Base-by-base conservation (phyloP, 2,329 filamentous ascomycete species). In the Talaromyces pinophilus region DNA sequence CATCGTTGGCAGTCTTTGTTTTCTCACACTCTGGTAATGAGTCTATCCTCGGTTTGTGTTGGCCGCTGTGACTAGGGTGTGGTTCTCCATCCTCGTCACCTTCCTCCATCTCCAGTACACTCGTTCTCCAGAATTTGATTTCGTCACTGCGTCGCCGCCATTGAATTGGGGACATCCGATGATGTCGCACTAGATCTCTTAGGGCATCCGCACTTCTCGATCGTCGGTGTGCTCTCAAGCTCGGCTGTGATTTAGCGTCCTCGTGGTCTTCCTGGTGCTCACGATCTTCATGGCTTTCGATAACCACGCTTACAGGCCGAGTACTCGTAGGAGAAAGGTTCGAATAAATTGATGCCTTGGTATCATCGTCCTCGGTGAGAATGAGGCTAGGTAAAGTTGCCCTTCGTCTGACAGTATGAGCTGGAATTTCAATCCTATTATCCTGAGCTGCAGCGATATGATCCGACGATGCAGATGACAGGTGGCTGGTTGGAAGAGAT, bases 351-450 rank as follows among this genome's bases (percentile, higher is more conserved):
- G 72, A 52, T 15, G 70, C 68, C 30, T 75, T 74, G 5, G 74
- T 75, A 52, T 64, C 59, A 59, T 78, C 79, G 8, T 80, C 75
- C 15, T 81, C 77, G 5, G 78, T 79, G 42, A 82, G 75, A 11
- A 82, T 73, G 46, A 82, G 69, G 66, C 80, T 82, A 0, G 81
- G 81, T 17, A 82, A 72, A 0, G 81, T 82, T 7, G 80, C 80
- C 54, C 81, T 76, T 67, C 81, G 74, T 46, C 73, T 74, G 28
- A 72, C 73, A 11, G 66, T 68, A 15, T 57, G 68, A 33, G 15
- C n/a, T 15, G 72, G 70, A 19, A 60, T 52, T 5, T 69, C 68
- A 25, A 72, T 65, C 28, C 67, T 69, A n/a, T 15, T 63, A 46
- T 65, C 63, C 48, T 62, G 42, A 38, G 38, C 35, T 13, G 55